Percentiles rank a stretch among this genome's conserved stretches.
Conservation (phyloP, 192 early-diverging fungal genomes). For the Podila epicladia region DNA sequence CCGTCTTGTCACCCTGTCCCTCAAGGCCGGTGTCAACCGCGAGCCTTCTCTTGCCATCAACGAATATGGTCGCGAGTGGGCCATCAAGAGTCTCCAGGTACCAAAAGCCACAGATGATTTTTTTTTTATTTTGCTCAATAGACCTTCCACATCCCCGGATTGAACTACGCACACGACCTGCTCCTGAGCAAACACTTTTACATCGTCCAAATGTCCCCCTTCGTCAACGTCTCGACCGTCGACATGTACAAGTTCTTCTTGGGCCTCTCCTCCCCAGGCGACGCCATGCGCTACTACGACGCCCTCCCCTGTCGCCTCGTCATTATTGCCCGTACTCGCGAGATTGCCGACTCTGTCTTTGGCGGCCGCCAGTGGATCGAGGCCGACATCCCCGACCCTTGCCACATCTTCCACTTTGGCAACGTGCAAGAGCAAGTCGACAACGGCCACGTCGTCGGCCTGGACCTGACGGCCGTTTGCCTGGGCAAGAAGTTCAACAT, state of each 20-base stretch:
- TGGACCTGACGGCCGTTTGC: conserved; percentile 46
- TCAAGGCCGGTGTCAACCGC: conserved; percentile 38
- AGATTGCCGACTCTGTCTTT: conserved; percentile 20
- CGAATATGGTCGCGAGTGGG: conserved; percentile 46
- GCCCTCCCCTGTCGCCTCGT: conserved; percentile 43
- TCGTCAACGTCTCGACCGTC: conserved; percentile 31
- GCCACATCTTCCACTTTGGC: conserved; percentile 50
- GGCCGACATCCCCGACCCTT: conserved; percentile 48
- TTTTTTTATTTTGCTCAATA: neutral
- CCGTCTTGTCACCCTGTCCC: conserved; percentile 45
- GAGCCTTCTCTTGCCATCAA: conserved; percentile 38
- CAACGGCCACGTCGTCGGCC: conserved; percentile 20
- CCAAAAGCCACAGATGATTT: neutral
- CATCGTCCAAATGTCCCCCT: conserved; percentile 49
- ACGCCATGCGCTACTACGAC: conserved; percentile 50
- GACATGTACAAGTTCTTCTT: conserved; percentile 46
- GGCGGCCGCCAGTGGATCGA: conserved; percentile 43
- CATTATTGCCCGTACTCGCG: conserved; percentile 44
- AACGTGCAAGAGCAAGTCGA: conserved; percentile 35
- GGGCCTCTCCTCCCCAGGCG: conserved; percentile 40
- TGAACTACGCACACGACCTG: conserved; percentile 49
- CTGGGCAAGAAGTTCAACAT: conserved; percentile 48
- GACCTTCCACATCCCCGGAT: conserved; percentile 40
- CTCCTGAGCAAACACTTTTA: conserved; percentile 47
- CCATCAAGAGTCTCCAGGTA: conserved; percentile 41